Base-by-base conservation (phyloP, 257 asterid genomes). In the Solanum neorickii region DNA sequence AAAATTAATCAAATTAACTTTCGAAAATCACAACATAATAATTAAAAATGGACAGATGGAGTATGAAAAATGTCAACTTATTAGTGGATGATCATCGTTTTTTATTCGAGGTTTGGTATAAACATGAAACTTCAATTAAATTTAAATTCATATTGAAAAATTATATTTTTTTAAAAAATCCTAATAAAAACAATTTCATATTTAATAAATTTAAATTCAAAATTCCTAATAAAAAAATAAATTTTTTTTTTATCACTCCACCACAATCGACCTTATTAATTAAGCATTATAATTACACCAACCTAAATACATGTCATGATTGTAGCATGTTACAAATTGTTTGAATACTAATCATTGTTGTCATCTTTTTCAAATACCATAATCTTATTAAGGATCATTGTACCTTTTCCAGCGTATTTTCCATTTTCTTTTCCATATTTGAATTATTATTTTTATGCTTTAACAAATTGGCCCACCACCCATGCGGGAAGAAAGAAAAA, bases 291-390 rank as follows among this genome's bases (percentile, higher is more conserved):
- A 41, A 8, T 3, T 75, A 41, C 12, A n/a, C 3, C 15, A 6
- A 75, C 49, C 52, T 18, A 42, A 14, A 76, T 42, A 4, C 37
- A 12, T 12, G n/a, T 42, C 60, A 76, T 42, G 37, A 42, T 77
- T 77, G n/a, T 77, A 42, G 14, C 83, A 77, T 25, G 59, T 42
- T 76, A 46, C 83, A n/a, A 56, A 9, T n/a, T n/a, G 82, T 76
- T 76, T 76, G n/a, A 42, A 13, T 76, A 42, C 83, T 76, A 76
- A 76, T 76, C 60, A 76, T 76, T 42, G 42, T 76, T 76, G 83
- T n/a, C 21, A 13, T 41, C 59, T 14, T 76, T 75, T 42, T 76
- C 83, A 76, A 76, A 76, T 76, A 76, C 35, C 56, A 76, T 41
- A 76, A 41, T 76, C 35, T n/a, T 41, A 41, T 76, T 76, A 76